These are phyloP conservation scores for Helotiales sp. DNA, from an alignment of 2,329 filamentous ascomycete genomes.

Conservation along the genomic window DNA sequence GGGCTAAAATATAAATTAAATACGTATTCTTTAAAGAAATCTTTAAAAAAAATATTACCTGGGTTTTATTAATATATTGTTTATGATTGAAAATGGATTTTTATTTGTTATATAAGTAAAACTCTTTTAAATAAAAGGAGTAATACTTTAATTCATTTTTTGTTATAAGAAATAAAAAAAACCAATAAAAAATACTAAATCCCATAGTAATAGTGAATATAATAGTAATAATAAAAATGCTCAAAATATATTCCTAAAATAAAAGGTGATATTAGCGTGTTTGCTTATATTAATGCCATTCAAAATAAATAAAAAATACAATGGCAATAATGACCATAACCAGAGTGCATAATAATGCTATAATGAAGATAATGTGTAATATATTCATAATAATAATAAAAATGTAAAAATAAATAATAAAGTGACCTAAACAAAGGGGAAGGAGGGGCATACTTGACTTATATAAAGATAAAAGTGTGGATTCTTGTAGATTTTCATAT, in stretches of 20 bases:
- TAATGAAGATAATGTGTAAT: neutral
- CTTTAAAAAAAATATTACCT: neutral
- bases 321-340: neutral
- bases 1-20: neutral
- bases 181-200: slow-evolving; percentile 3
- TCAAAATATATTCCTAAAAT: slow-evolving; percentile 5
- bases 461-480: neutral
- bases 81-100: neutral
- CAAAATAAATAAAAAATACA: neutral
- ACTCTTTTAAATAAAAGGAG: neutral
- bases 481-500: neutral
- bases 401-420: neutral
- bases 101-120: neutral
- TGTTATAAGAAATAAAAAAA: neutral
- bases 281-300: slow-evolving; percentile 4
- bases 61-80: neutral
- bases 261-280: neutral
- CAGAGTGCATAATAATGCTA: slow-evolving; percentile 1
- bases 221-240: neutral
- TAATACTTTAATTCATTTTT: slow-evolving; percentile 8
- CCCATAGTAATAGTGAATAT: neutral
- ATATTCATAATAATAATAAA: neutral
- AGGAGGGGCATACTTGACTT: slow-evolving; percentile 6
- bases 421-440: neutral
- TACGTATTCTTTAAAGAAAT: neutral